Evolutionary conservation across 176 grass and related monocot species (phyloP), one percentile per base, ranked within the genome.

Genomic region (Rhynchospora breviuscula): DNA sequence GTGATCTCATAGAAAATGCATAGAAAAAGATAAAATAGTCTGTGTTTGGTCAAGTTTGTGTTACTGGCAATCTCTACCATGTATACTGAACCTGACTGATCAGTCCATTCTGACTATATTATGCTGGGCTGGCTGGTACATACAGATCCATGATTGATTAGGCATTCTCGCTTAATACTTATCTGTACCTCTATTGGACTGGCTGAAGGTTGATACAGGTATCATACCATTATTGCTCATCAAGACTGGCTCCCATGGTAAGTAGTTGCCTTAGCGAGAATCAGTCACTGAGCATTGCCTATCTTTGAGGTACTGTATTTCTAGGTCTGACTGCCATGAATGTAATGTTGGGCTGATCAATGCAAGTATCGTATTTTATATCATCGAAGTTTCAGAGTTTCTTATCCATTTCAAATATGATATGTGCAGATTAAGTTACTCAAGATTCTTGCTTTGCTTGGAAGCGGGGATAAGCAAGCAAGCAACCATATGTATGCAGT

Each of bases 391-490:
- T 43, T 68, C 49, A 84, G 69, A 22, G 40, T 40, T 84, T 11
- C 60, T 89, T 64, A 63, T 43, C 57, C 64, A 51, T 82, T 78
- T 12, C 7, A 72, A 67, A 82, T 83, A 6, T 74, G 60, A 69
- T 74, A 56, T 57, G 49, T 85, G 85, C 93, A 99, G 97, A 99
- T 99, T 86, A 99, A 99, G 85, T 77, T 99, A 84, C 46, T 99
- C 56, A 99, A 99, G 78, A 96, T 99, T 80, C 97, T 99, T 82
- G 93, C 91, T 82, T 87, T 99, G 51, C 87, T 99, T 66, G 97
- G 97, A 86, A 96, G 91, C 0, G 85, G 91, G 59, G 97, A 99
- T 85, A 99, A 99, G 66, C 88, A 95, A 90, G 93, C 93, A 72
- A 99, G 97, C 85, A 89, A 83, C 10, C 89, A 96, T 45, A 96